phyloP scores from a whole-genome alignment of 306 rosid genomes.

The Bauhinia variegata region DNA sequence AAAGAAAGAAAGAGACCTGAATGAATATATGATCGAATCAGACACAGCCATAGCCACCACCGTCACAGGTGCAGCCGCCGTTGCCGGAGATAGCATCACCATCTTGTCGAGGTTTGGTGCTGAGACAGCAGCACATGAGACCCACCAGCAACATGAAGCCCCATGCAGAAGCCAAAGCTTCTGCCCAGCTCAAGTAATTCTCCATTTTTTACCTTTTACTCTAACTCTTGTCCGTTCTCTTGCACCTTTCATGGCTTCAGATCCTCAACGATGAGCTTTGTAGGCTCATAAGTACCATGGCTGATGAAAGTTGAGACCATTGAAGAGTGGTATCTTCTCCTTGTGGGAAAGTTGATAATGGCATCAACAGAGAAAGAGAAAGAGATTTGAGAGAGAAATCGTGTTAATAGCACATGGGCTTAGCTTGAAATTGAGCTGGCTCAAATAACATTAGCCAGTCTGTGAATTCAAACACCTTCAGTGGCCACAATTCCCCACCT shows the following conservation, averaged over 20 bases:
- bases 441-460: constrained; percentile 52
- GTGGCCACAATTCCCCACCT: background rate
- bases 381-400: constrained; percentile 21
- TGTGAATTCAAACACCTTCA: constrained; percentile 24
- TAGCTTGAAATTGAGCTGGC: constrained; percentile 44
- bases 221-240: background rate
- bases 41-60: constrained; percentile 60
- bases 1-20: background rate
- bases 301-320: background rate
- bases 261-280: background rate
- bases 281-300: background rate
- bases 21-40: background rate
- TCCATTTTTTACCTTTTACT: constrained; percentile 28
- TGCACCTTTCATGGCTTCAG: constrained; percentile 13
- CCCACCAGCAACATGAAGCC: constrained; percentile 70
- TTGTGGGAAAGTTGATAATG: constrained; percentile 27
- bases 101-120: constrained; percentile 60
- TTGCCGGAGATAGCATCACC: constrained; percentile 39
- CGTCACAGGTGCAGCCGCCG: constrained; percentile 71
- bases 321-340: constrained; percentile 14
- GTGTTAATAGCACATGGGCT: constrained; percentile 45
- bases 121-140: constrained; percentile 75
- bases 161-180: constrained; percentile 68
- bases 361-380: constrained; percentile 23
- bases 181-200: constrained; percentile 55